Evolutionary conservation across 352 stramenopile genomes (phyloP).

Genomic region (Pythium aristosporum): DNA sequence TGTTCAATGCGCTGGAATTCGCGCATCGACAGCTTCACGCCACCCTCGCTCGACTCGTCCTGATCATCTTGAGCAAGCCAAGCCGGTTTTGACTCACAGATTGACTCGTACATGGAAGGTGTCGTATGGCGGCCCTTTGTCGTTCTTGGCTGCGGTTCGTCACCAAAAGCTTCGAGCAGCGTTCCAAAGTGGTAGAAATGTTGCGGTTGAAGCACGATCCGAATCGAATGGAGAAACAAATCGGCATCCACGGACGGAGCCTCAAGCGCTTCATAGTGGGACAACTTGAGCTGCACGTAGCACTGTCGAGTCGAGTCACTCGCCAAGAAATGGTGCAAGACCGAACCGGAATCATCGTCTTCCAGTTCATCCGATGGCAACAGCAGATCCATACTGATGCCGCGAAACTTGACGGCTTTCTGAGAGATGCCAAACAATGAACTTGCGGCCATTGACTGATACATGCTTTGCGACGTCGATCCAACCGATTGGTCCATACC

Average conservation of each 20-base stretch:
- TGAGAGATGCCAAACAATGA: conserved; percentile 82
- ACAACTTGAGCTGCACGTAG: conserved; percentile 84
- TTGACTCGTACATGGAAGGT: conserved; percentile 68
- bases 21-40: conserved; percentile 64
- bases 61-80: conserved; percentile 62
- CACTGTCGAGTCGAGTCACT: conserved; percentile 64
- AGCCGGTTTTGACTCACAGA: conserved; percentile 59
- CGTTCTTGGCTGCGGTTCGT: conserved; percentile 6
- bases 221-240: conserved; percentile 82
- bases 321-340: conserved; percentile 54
- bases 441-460: conserved; percentile 79
- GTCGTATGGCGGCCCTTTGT: conserved; percentile 28
- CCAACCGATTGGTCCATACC: conserved; percentile 13
- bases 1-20: conserved; percentile 88
- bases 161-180: conserved; percentile 63
- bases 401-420: conserved; percentile 83
- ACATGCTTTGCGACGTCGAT: conserved; percentile 32
- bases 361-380: conserved; percentile 51
- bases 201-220: conserved; percentile 75
- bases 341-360: conserved; percentile 31
- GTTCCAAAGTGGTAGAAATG: conserved; percentile 75
- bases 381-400: conserved; percentile 79
- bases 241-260: conserved; percentile 73
- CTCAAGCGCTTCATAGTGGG: conserved; percentile 73
- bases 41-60: conserved; percentile 20